Percentiles rank a stretch among this genome's conserved stretches.
These are phyloP conservation scores for Zoysia matrella DNA, from an alignment of 202 grass and related monocot species.

Conservation along the genomic window DNA sequence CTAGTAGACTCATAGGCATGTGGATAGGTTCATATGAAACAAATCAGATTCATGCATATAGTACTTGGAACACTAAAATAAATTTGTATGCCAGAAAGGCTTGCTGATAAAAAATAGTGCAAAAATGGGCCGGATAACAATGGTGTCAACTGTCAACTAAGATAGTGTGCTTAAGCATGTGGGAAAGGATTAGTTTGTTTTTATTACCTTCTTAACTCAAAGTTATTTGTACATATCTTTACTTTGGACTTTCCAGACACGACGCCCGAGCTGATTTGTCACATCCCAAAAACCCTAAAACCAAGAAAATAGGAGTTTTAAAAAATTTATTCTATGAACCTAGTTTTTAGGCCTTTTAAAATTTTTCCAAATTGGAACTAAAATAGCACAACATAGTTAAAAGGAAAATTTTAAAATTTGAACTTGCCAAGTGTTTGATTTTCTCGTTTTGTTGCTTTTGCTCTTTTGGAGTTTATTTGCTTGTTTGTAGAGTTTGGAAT, in stretches of 20 bases:
- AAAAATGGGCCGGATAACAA: neutral
- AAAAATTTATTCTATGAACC: too few relatives aligned
- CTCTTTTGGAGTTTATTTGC: too few relatives aligned
- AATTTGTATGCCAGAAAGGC: neutral
- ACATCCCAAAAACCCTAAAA: too few relatives aligned
- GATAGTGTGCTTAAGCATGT: constrained; percentile 30
- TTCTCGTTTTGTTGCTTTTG: too few relatives aligned
- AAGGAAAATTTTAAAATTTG: too few relatives aligned
- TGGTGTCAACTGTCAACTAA: constrained; percentile 19
- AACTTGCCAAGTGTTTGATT: too few relatives aligned
- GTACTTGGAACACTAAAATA: neutral
- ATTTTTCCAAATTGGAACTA: too few relatives aligned
- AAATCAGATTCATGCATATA: neutral
- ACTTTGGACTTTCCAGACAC: constrained; percentile 26
- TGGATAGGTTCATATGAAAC: constrained; percentile 19
- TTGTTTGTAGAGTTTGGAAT: too few relatives aligned
- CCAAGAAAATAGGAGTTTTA: too few relatives aligned
- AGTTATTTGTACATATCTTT: constrained; percentile 25
- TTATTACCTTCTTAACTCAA: constrained; percentile 21
- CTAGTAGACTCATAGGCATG: constrained; percentile 26
- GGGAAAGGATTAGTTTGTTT: constrained; percentile 19
- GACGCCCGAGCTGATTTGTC: neutral
- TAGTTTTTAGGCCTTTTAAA: too few relatives aligned
- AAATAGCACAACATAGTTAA: too few relatives aligned
- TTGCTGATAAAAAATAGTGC: constrained; percentile 9